Evolutionary conservation across 1,284 basidiomycete species (phyloP).

Genomic region (Golubevia sp.): DNA sequence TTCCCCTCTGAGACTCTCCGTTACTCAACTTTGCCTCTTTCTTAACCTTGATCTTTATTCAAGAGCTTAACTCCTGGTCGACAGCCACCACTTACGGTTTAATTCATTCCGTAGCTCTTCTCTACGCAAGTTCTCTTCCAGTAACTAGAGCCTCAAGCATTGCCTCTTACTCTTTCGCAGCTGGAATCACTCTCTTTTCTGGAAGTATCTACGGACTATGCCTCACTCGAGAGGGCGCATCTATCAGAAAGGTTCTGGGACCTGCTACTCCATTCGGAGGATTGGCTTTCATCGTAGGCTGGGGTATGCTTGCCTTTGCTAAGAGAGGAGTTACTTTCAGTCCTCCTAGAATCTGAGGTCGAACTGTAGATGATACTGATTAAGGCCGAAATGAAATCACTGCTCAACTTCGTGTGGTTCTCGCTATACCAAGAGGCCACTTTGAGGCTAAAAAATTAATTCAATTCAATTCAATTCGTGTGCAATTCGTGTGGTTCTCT

Average conservation of each 20-base stretch:
- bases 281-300: conserved; percentile 48
- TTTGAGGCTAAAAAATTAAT: no score
- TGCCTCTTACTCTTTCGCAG: conserved; percentile 37
- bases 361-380: no score
- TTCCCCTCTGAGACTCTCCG: not conserved
- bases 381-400: no score
- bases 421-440: no score
- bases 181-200: conserved; percentile 54
- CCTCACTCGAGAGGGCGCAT: conserved; percentile 35
- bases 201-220: conserved; percentile 53
- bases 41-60: not conserved
- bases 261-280: conserved; percentile 51
- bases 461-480: no score
- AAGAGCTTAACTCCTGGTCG: conserved; percentile 44
- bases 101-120: conserved; percentile 48
- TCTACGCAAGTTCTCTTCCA: conserved; percentile 13
- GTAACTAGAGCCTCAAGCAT: conserved; percentile 14
- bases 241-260: conserved; percentile 43
- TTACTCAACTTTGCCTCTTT: not conserved
- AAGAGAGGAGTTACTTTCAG: not conserved
- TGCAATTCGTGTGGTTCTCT: no score
- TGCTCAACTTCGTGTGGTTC: no score
- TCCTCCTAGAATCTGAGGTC: no score
- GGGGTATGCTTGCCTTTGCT: conserved; percentile 35
- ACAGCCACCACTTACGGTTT: conserved; percentile 54